Evolutionary conservation across 2,329 filamentous ascomycete genomes (phyloP), one percentile per base, ranked within the genome.

Genomic region (Calonectria leucothoes): DNA sequence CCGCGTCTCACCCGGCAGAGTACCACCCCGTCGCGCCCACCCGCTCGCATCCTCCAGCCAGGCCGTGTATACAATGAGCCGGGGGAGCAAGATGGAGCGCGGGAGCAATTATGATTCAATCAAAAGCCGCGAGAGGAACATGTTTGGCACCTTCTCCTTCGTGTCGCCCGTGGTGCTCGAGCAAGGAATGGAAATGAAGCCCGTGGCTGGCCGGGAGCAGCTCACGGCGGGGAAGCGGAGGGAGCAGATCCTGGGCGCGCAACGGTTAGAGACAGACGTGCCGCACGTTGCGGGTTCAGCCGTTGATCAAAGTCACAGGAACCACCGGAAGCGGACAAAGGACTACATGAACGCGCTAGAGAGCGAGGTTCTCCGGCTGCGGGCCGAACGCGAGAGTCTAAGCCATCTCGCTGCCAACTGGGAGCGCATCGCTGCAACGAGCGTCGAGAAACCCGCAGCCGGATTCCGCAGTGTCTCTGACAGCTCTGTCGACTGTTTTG

Each of bases 281-380:
- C 49, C 29, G 42, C 27, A 48, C 42, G 29, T 65, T 65, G 42
- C 20, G 42, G 61, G 45, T 31, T 42, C 14, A 15, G 61, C 37
- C n/a, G n/a, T 65, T 65, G 31, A 65, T 42, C 11, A 45, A 7
- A 23, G 20, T 65, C 6, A 25, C 8, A 65, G 61, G 7, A 65
- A 65, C 23, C 61, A 65, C 61, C 61, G 61, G 31, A 65, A 65
- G 61, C 61, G 61, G 61, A 65, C 61, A 65, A 65, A 65, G 20
- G 61, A 65, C 29, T 65, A 65, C 29, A 65, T 65, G 42, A 42
- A 65, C 17, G 61, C 61, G 61, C 61, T 65, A 49, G 61, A 65
- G 42, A 65, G 35, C n/a, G 61, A 65, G 15, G 37, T 65, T 25
- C 61, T 65, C 42, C 61, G 61, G 6, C 61, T 65, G 25, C 61